Base-by-base conservation (phyloP, 208 protist species). In the Wallacemonas collosoma region DNA sequence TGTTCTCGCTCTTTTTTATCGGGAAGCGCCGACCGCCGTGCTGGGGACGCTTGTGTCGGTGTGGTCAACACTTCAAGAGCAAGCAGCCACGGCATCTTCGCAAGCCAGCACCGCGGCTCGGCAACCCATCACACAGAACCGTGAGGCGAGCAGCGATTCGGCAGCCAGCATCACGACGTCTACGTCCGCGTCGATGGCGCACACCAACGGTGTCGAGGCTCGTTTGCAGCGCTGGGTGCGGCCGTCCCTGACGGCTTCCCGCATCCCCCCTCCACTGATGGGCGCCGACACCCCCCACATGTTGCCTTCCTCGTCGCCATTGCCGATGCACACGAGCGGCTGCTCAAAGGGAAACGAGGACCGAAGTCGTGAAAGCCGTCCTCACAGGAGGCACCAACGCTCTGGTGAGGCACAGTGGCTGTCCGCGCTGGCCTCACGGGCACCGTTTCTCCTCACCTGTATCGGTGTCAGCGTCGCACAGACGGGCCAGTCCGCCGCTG, bases 141-240 rank as follows among this genome's bases (percentile, higher is more conserved):
- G 45, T 12, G 45, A 50, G 45, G 45, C 45, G 12, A 6, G 12
- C 12, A 12, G 8, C 45, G 45, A 6, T 12, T 50, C 45, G 45
- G 8, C 45, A 12, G 14, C 53, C 6, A 57, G 14, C 8, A 57
- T 17, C 5, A n/a, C 53, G 53, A 5, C 15, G 1, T 17, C 45
- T 6, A 6, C 5, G 51, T 6, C 51, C 4, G 51, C 8, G 6
- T 0, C 51, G n/a, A 56, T 56, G 14, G 51, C 8, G 51, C 15
- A 9, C 5, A 26, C n/a, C 6, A 26, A 26, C 48, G 14, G 26
- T 26, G 26, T 26, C 26, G 60, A 7, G 15, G 7, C 60, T 39
- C 60, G 17, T 0, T 41, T 65, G 40, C 60, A n/a, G 7, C 40
- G 40, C 11, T 65, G 60, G 60, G 60, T 65, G 60, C 60, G 38